Base-by-base conservation (phyloP, 2,329 filamentous ascomycete genomes). In the Aspergillus fumigatiaffinis region DNA sequence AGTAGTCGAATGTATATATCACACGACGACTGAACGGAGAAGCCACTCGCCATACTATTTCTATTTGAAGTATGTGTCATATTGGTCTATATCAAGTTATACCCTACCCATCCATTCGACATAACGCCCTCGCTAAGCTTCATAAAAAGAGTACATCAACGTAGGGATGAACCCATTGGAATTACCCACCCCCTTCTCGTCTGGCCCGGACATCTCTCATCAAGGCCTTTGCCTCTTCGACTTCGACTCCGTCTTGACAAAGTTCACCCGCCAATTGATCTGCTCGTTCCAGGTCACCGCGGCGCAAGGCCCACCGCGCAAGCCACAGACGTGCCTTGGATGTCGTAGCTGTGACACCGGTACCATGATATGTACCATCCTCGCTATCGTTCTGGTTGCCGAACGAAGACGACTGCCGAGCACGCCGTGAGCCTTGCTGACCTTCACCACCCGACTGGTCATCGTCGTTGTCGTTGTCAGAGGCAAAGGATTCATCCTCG, bases 251-350 rank as follows among this genome's bases (percentile, higher is more conserved):
- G 74, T 99, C 94, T 74, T 97, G 91, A 71, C 92, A 97, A 49
- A 99, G 79, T 75, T 99, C 94, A 60, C 88, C 91, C 0, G 92
- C 92, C 46, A 97, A 78, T 60, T 91, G 85, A 75, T 89, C 89
- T 3, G 91, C 91, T 21, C 89, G 84, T 32, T 82, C 80, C 66
- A 90, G 90, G 72, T 96, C 91, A 42, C 87, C 86, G 10, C 83
- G 84, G 41, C 84, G 82, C 77, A 96, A 89, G 12, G 91, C 89
- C 77, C 87, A 89, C 55, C 87, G 85, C 17, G 94, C 94, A 56
- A 99, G 84, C 94, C 94, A 99, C 80, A 97, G 86, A 23, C 94
- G 84, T 6, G 94, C 94, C 69, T 92, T 95, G 65, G 90, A 94
- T 7, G 94, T 99, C 20, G 92, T 92, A 4, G 88, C 86, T 6